phyloP scores from a whole-genome alignment of 257 asterid species.

The Nyctanthes arbortristis region DNA sequence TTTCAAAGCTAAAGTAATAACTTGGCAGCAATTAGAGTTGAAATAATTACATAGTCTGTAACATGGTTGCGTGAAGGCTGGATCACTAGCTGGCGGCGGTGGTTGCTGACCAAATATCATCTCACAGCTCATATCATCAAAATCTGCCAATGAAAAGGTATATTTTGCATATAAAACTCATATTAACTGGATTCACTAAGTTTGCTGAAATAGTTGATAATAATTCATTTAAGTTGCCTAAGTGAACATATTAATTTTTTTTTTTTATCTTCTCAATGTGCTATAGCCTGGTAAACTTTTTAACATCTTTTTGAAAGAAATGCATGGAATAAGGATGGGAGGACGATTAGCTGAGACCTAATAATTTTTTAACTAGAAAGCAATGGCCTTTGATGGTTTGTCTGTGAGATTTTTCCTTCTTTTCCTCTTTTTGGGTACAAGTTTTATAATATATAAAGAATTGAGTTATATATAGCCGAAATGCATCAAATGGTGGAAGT shows the following conservation, averaged over 20 bases:
- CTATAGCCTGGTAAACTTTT: background rate
- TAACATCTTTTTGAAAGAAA: slow-evolving; percentile 5
- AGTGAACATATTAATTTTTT: background rate
- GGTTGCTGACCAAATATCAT: slow-evolving; percentile 90
- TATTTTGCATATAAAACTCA: slow-evolving; percentile 5
- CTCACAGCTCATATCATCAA: slow-evolving; percentile 95
- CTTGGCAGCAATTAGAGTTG: background rate
- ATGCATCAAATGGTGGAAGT: slow-evolving; percentile 10
- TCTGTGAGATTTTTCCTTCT: slow-evolving; percentile 1
- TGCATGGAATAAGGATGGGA: slow-evolving; percentile 22
- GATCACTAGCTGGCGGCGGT: slow-evolving; percentile 59
- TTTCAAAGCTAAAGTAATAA: background rate
- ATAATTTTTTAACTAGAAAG: slow-evolving; percentile 3
- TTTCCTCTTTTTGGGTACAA: background rate
- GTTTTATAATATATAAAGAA: background rate
- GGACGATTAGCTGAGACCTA: background rate
- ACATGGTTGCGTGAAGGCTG: slow-evolving; percentile 79
- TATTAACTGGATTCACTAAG: background rate
- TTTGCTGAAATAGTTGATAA: background rate
- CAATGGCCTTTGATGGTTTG: background rate
- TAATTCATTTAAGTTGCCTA: background rate
- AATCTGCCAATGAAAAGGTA: slow-evolving; percentile 49
- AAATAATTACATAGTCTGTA: slow-evolving; percentile 61
- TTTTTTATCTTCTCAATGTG: background rate
- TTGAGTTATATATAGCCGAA: background rate